Evolutionary conservation across 352 stramenopile species (phyloP).

Genomic region (Phytophthora lateralis): DNA sequence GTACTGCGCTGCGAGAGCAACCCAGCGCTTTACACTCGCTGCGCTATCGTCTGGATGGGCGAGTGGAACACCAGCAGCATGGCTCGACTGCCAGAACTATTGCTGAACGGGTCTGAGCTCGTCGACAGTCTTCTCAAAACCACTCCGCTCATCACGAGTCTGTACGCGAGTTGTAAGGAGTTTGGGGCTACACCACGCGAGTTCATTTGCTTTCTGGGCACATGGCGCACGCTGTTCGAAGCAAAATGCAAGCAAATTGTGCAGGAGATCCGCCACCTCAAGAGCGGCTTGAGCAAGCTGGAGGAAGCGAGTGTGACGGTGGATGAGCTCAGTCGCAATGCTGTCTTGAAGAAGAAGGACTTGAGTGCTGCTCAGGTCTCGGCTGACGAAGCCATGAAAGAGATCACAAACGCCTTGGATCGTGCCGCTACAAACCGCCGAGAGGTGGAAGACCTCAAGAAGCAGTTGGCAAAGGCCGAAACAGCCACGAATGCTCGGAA

Average conservation of each 20-base stretch:
- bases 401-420: constrained; percentile 94
- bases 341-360: constrained; percentile 90
- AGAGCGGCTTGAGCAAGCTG: constrained; percentile 91
- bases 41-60: constrained; percentile 93
- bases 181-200: constrained; percentile 83
- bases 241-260: constrained; percentile 82
- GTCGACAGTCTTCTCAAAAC: constrained; percentile 64
- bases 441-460: constrained; percentile 93
- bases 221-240: constrained; percentile 82
- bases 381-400: constrained; percentile 94
- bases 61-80: constrained; percentile 87
- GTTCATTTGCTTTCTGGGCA: constrained; percentile 86
- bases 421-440: constrained; percentile 86
- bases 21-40: constrained; percentile 92
- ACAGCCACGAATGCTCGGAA: constrained; percentile 91
- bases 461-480: constrained; percentile 89
- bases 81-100: constrained; percentile 73
- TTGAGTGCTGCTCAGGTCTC: constrained; percentile 86
- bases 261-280: constrained; percentile 89
- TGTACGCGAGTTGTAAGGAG: constrained; percentile 73
- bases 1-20: constrained; percentile 92
- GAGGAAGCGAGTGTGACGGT: constrained; percentile 91
- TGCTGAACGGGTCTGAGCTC: constrained; percentile 66
- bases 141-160: constrained; percentile 52
- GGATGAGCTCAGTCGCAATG: constrained; percentile 90